phyloP scores from a whole-genome alignment of 371 early-diverging fungal genomes.

The Polyrhizophydium stewartii region DNA sequence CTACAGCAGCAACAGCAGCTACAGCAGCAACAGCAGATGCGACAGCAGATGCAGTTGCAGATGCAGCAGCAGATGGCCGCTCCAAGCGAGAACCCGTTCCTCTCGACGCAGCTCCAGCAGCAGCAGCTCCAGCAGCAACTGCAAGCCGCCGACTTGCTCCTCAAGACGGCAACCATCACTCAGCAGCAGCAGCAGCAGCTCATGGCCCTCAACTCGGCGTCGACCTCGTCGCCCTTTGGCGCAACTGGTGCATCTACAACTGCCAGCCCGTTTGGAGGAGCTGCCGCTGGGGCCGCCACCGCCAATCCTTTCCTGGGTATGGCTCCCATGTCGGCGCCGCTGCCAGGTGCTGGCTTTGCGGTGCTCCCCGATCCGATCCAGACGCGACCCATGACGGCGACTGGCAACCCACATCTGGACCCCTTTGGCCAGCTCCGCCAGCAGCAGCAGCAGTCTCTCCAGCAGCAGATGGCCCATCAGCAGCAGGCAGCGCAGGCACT shows the following conservation, averaged over 20 bases:
- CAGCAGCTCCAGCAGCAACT: conserved; percentile 2
- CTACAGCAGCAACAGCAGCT: background rate
- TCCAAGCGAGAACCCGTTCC: background rate
- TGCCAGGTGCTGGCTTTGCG: background rate
- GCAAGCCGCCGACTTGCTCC: background rate
- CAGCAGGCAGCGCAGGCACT: too few species aligned
- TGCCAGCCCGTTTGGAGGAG: background rate
- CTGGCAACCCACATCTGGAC: background rate
- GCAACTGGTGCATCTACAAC: background rate
- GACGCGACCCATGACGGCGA: background rate
- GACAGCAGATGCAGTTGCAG: conserved; percentile 11
- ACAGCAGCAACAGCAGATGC: background rate
- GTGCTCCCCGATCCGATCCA: background rate
- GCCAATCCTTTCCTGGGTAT: background rate
- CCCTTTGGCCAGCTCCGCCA: background rate
- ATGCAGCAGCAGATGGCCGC: conserved; percentile 13
- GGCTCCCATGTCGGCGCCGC: background rate
- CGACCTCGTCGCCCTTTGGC: too few species aligned
- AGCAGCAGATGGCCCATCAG: background rate
- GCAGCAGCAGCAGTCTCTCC: background rate
- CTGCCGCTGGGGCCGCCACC: background rate
- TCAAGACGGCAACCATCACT: too few species aligned
- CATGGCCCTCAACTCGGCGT: too few species aligned
- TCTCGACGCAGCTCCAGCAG: background rate
- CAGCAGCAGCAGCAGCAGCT: too few species aligned